Conservation (phyloP, 768 basidiomycete species). For the Boletus vermiculosoides region DNA sequence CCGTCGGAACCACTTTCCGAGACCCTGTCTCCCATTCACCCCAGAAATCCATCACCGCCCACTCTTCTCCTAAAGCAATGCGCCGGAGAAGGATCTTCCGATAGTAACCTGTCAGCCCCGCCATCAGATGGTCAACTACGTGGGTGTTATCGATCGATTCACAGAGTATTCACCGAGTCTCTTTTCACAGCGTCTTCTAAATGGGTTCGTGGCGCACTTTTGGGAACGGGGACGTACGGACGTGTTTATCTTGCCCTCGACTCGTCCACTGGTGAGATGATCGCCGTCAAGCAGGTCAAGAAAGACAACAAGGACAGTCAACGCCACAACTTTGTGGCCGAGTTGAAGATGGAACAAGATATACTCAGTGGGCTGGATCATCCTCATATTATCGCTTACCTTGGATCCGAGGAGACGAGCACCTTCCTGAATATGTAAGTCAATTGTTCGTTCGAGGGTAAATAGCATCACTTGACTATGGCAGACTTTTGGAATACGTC, state of each 20-base stretch:
- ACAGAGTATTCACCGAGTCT: conserved; percentile 7
- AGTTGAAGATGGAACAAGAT: conserved; percentile 88
- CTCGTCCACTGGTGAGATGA: conserved; percentile 92
- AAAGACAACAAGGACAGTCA: conserved; percentile 82
- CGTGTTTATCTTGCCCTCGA: conserved; percentile 94
- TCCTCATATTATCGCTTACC: conserved; percentile 91
- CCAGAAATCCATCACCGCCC: conserved; percentile 41
- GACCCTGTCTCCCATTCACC: conserved; percentile 11
- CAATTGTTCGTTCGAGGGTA: neutral
- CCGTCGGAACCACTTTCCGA: conserved; percentile 9
- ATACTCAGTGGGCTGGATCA: conserved; percentile 92
- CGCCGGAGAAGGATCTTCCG: no score
- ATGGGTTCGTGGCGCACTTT: conserved; percentile 93
- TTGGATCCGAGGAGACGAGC: conserved; percentile 86
- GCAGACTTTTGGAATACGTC: conserved; percentile 94
- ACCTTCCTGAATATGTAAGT: conserved; percentile 85
- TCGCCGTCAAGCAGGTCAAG: conserved; percentile 97
- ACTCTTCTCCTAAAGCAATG: conserved; percentile 60
- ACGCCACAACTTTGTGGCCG: conserved; percentile 80
- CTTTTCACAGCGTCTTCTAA: conserved; percentile 70
- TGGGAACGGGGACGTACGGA: conserved; percentile 93
- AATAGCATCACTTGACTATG: conserved; percentile 4
- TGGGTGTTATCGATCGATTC: conserved; percentile 39
- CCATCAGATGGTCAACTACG: conserved; percentile 46
- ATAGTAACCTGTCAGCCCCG: neutral